Conservation (phyloP, 1,139 yeast species). For the Tardiomyces depauwii region DNA sequence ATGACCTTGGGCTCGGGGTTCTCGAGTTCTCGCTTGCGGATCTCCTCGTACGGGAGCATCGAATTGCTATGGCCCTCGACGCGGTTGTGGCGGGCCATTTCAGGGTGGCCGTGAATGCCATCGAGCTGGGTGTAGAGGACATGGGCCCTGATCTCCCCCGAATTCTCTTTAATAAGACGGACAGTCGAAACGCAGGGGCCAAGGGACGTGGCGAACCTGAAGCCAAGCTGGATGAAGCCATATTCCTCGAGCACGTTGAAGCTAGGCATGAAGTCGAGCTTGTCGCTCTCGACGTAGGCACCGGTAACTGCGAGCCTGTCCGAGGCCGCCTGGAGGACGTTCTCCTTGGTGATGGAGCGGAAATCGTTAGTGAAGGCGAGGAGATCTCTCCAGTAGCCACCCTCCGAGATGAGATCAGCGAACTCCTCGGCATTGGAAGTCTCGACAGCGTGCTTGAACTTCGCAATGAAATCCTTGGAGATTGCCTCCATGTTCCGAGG, state of each 20-base stretch:
- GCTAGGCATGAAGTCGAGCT: slow-evolving; percentile 4
- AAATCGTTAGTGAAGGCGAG: slow-evolving; percentile 14
- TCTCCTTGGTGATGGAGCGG: slow-evolving; percentile 12
- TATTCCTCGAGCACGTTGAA: slow-evolving; percentile 7
- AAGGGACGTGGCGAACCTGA: slow-evolving; percentile 8
- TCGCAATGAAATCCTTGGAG: slow-evolving; percentile 7
- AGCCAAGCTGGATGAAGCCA: slow-evolving; percentile 8
- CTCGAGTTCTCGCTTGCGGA: slow-evolving; percentile 25
- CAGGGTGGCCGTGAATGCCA: slow-evolving; percentile 27
- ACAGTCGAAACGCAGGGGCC: slow-evolving; percentile 8
- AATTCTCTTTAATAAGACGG: slow-evolving; percentile 8
- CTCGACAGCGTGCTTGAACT: slow-evolving; percentile 8
- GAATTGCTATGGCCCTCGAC: not conserved
- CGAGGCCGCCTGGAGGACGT: slow-evolving; percentile 12
- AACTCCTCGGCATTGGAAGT: slow-evolving; percentile 6
- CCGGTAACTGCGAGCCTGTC: slow-evolving; percentile 7
- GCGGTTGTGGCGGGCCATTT: slow-evolving; percentile 24
- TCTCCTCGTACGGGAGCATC: slow-evolving; percentile 20
- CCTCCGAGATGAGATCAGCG: slow-evolving; percentile 8
- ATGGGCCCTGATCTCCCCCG: slow-evolving; percentile 25
- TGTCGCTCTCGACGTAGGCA: slow-evolving; percentile 5
- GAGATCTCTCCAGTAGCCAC: slow-evolving; percentile 14
- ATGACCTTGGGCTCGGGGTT: slow-evolving; percentile 30
- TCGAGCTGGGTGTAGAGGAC: slow-evolving; percentile 29
- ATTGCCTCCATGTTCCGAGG: slow-evolving; percentile 4